Evolutionary conservation across 805 yeast species (phyloP).

Genomic region (Candida coleopterorum): DNA sequence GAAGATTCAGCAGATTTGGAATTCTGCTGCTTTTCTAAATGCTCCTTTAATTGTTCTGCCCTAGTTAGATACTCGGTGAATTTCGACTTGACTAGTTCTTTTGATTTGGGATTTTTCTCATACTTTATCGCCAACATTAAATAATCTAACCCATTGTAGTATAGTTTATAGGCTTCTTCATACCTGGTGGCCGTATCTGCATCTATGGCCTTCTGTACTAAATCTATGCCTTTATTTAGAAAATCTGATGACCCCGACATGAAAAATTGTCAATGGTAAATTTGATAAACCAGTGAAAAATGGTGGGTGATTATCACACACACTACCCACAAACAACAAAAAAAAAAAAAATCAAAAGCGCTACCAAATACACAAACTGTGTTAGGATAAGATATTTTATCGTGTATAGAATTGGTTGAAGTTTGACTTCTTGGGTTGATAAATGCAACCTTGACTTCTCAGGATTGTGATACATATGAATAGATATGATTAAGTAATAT

Average conservation of each 20-base stretch:
- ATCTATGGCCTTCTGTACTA: conserved; percentile 91
- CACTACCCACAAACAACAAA: no score
- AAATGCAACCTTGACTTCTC: no score
- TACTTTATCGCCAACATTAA: conserved; percentile 90
- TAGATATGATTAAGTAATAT: no score
- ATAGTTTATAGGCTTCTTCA: conserved; percentile 90
- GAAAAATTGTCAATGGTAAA: no score
- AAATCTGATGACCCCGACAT: conserved; percentile 54
- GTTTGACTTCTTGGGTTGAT: no score
- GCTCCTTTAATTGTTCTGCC: conserved; percentile 91
- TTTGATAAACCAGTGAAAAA: no score
- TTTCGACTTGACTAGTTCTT: conserved; percentile 81
- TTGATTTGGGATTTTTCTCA: conserved; percentile 86
- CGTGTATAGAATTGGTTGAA: no score
- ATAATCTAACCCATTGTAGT: conserved; percentile 90
- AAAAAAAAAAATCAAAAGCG: no score
- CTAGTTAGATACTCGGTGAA: conserved; percentile 87
- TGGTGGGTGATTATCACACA: no score
- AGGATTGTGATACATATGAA: no score
- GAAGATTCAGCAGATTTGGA: conserved; percentile 43
- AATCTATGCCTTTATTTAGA: conserved; percentile 88
- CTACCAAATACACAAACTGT: no score
- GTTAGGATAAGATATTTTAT: no score
- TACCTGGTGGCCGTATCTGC: conserved; percentile 86
- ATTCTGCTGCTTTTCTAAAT: conserved; percentile 63